Evolutionary conservation across 2,329 filamentous ascomycete genomes (phyloP), one percentile per base, ranked within the genome.

Genomic region (Botrytis galanthina): DNA sequence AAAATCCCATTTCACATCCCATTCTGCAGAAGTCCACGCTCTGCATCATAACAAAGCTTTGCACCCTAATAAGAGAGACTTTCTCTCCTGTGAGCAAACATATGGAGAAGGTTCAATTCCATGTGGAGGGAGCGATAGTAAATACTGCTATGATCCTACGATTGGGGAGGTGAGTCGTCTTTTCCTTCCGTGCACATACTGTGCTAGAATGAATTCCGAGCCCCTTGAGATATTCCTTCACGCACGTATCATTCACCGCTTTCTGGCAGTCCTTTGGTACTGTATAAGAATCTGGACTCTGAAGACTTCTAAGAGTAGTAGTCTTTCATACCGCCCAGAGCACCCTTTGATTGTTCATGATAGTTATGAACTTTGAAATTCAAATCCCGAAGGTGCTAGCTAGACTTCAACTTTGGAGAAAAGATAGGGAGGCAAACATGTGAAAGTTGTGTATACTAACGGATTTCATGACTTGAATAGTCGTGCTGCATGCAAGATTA

Each of bases 131-230:
- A 26, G 4, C 6, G 60, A 68, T 18, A 77, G 74, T 59, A 44
- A 51, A 54, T 78, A 64, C 59, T 77, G 76, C 51, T 78, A 77
- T 70, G 70, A 78, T 76, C 77, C 76, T n/a, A 74, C 72, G 4
- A 26, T 75, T 9, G 76, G 75, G 51, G 76, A 78, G 48, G 75
- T 76, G 66, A 16, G 63, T 63, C 60, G 22, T 59, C 6, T 37
- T 61, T 42, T 67, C 10, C 20, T n/a, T 66, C 4, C 7, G 3
- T 62, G 8, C 20, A 18, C 59, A 61, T n/a, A 37, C 22, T 37
- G 22, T 62, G 35, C 26, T 16, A 42, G 60, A 29, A 16, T 26
- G 22, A 4, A 14, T 16, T 14, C 16, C 6, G 14, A 20, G 7
- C 26, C 16, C 26, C 37, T 42, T 62, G 18, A 5, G 7, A 18